Evolutionary conservation across 345 rosid genomes (phyloP), one percentile per base, ranked within the genome.

Genomic region (Pistacia integerrima): DNA sequence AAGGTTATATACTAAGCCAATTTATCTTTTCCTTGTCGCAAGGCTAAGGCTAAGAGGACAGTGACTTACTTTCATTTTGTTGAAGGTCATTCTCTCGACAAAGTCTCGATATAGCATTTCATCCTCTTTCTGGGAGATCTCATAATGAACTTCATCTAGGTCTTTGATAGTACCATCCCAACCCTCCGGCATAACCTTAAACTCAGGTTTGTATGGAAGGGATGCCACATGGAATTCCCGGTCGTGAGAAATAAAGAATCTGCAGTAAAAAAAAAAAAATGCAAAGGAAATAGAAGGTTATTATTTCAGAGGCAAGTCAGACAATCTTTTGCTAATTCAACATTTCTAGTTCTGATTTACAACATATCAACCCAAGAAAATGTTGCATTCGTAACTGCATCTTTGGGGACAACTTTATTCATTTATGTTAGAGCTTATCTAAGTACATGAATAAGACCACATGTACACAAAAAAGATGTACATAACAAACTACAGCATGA

Each of bases 161-260:
- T 96, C 99, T 82, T 84, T 91, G 78, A 79, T 90, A 48, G 97
- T 91, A 79, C 99, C 98, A 85, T 92, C 98, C 98, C 98, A 96
- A 56, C 98, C 99, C 84, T 96, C 98, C 3, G 98, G 97, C 99
- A 96, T 92, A 25, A 96, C 97, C 87, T 93, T 96, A 81, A 93
- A 96, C 81, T 91, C 97, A 0, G 99, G 99, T 68, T 92, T 93
- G 78, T 92, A 93, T 6, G 89, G 91, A 70, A 96, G 97, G n/a
- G 97, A 91, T 67, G 99, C 98, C 65, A 96, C 93, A 88, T 96
- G 99, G 79, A 93, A 96, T 71, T 96, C 99, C 67, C 94, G 91
- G 67, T 93, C 98, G 84, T 93, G 97, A 10, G 97, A 91, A 76
- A 78, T 78, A 55, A 92, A 92, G 79, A 96, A 88, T 77, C 97